These are phyloP conservation scores for Xylaria sp. DNA, from an alignment of 2,329 filamentous ascomycete species.

Conservation along the genomic window DNA sequence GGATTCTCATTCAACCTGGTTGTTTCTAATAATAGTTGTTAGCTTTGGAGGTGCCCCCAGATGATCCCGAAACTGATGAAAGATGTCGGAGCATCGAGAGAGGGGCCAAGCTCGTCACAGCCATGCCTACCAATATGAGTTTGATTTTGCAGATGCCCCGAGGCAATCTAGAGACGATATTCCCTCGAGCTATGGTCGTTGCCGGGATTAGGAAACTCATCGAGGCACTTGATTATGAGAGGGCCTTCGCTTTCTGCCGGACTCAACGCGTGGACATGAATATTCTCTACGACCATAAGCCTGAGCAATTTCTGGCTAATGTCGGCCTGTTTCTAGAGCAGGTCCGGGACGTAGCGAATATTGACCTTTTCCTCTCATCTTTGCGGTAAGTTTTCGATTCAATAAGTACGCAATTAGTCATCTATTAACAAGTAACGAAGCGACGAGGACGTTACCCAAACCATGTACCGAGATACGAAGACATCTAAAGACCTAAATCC, in stretches of 20 bases:
- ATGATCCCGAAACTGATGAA: constrained; percentile 93
- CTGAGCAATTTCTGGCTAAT: constrained; percentile 82
- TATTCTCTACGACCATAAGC: constrained; percentile 93
- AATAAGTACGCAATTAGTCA: constrained; percentile 14
- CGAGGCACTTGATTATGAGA: constrained; percentile 81
- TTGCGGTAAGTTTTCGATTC: constrained; percentile 68
- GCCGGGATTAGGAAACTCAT: constrained; percentile 88
- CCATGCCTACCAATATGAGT: constrained; percentile 87
- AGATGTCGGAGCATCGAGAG: constrained; percentile 92
- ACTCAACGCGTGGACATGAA: constrained; percentile 98
- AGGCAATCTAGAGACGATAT: constrained; percentile 95
- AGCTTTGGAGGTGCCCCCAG: constrained; percentile 84
- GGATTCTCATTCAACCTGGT: neutral
- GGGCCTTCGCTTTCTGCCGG: constrained; percentile 87
- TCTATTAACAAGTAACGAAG: constrained; percentile 56
- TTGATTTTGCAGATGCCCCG: constrained; percentile 94
- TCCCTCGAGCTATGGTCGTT: constrained; percentile 89
- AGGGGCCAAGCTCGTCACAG: constrained; percentile 85
- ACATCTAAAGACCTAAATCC: constrained; percentile 52
- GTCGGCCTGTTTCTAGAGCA: constrained; percentile 85
- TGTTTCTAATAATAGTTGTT: constrained; percentile 17
- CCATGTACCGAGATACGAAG: constrained; percentile 91
- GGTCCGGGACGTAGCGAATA: constrained; percentile 80
- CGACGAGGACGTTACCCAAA: constrained; percentile 92
- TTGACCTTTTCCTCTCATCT: constrained; percentile 92